phyloP scores from a whole-genome alignment of 768 basidiomycete genomes.

The Rhodotorula graminis region DNA sequence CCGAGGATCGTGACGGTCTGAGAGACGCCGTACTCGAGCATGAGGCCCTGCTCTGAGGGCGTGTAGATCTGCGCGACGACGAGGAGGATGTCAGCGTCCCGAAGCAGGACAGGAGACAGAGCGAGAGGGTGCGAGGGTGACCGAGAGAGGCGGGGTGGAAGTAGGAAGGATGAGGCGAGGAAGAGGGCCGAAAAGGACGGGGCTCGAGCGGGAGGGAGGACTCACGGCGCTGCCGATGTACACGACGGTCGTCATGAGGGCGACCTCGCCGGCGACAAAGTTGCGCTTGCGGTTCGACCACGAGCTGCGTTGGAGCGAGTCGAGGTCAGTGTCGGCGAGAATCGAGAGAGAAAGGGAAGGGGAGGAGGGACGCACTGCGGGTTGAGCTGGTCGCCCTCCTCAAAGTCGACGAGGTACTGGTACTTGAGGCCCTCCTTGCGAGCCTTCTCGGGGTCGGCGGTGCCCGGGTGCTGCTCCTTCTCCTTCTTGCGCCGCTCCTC shows the following conservation, averaged over 20 bases:
- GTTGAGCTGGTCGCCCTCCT: conserved; percentile 27
- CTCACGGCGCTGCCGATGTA: conserved; percentile 41
- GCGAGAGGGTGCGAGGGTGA: too few species aligned
- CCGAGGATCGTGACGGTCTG: conserved; percentile 44
- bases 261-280: conserved; percentile 15
- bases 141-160: too few species aligned
- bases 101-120: too few species aligned
- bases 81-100: background rate
- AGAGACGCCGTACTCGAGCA: conserved; percentile 32
- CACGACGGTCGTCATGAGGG: conserved; percentile 31
- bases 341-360: background rate
- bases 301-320: conserved; percentile 2
- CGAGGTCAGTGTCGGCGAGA: background rate
- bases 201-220: background rate
- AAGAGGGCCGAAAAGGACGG: background rate
- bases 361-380: conserved; percentile 8
- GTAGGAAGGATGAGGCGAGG: too few species aligned
- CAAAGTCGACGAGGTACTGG: conserved; percentile 31
- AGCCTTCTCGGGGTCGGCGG: conserved; percentile 23
- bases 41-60: conserved; percentile 23
- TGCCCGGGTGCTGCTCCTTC: conserved; percentile 11
- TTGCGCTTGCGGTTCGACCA: conserved; percentile 18
- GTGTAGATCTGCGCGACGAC: conserved; percentile 26
- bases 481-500: conserved; percentile 3
- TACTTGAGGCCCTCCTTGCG: conserved; percentile 16